Percentiles rank a stretch among this genome's conserved stretches.
Conservation (phyloP, 768 basidiomycete genomes). For the Fibroporia radiculosa region DNA sequence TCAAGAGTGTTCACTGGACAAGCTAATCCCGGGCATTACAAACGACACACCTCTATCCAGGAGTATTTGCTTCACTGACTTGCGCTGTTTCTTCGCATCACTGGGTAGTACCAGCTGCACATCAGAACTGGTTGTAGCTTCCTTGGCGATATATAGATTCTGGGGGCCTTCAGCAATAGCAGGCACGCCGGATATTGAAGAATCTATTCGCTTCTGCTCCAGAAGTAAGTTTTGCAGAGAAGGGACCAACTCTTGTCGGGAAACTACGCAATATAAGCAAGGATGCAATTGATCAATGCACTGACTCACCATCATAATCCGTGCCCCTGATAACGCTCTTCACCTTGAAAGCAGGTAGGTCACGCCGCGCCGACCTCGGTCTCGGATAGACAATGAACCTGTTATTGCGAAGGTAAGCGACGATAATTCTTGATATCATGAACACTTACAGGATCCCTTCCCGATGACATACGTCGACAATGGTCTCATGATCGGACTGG, state of each 20-base stretch:
- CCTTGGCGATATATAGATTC: slow-evolving; percentile 26
- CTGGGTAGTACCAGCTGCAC: slow-evolving; percentile 60
- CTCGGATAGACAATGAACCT: slow-evolving; percentile 48
- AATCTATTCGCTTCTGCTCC: slow-evolving; percentile 72
- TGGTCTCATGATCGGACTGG: slow-evolving; percentile 55
- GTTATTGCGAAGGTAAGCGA: neutral
- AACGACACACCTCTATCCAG: slow-evolving; percentile 50
- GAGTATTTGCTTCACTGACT: slow-evolving; percentile 61
- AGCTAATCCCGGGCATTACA: neutral
- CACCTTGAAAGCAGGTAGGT: slow-evolving; percentile 68
- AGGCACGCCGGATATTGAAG: slow-evolving; percentile 51
- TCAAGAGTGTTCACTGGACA: too few relatives aligned
- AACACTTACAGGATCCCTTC: slow-evolving; percentile 72
- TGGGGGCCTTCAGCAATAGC: slow-evolving; percentile 33
- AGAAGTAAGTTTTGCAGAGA: slow-evolving; percentile 74
- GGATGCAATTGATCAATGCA: slow-evolving; percentile 3
- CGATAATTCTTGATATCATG: neutral
- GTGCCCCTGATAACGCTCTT: slow-evolving; percentile 77
- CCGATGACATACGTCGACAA: slow-evolving; percentile 60
- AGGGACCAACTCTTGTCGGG: slow-evolving; percentile 61
- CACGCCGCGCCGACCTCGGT: slow-evolving; percentile 47
- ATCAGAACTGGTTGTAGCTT: slow-evolving; percentile 28
- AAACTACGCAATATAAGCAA: slow-evolving; percentile 25
- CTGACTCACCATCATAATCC: slow-evolving; percentile 57
- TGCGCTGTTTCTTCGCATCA: slow-evolving; percentile 70